phyloP scores from a whole-genome alignment of 768 basidiomycete genomes.

The Termitomyces heimii region DNA sequence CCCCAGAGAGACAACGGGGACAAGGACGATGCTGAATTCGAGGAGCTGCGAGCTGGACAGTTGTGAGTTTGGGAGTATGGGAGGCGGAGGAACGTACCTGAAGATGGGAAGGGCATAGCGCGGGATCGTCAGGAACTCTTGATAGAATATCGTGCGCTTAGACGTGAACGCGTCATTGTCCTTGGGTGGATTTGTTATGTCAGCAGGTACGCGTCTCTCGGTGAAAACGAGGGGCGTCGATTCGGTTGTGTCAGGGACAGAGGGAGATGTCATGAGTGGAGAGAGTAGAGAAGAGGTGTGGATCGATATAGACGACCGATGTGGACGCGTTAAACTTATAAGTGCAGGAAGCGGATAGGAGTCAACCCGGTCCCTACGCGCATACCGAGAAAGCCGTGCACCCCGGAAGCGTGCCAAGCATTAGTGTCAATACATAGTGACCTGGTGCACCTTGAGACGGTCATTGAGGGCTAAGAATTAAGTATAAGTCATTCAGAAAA shows the following conservation, averaged over 20 bases:
- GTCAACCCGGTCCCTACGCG: not conserved
- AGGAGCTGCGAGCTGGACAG: conserved; percentile 60
- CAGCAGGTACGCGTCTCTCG: too few species aligned
- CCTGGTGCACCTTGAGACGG: not conserved
- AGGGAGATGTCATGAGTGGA: not conserved
- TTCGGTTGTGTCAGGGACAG: not conserved
- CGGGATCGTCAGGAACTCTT: conserved; percentile 1
- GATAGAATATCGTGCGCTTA: not conserved
- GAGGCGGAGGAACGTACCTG: not conserved
- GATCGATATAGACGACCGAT: not conserved
- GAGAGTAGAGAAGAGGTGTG: not conserved
- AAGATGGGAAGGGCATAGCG: not conserved
- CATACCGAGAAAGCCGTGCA: not conserved
- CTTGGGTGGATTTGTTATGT: not conserved
- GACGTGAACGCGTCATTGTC: not conserved
- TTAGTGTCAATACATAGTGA: not conserved
- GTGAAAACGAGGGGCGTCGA: not conserved
- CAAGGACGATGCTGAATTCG: conserved; percentile 81
- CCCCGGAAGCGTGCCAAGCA: not conserved
- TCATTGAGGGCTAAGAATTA: not conserved
- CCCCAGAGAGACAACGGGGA: conserved; percentile 80
- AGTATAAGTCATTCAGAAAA: not conserved
- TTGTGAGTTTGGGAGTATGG: not conserved
- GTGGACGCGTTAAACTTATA: not conserved
- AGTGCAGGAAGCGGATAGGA: not conserved